Base-by-base conservation (phyloP, 2,329 filamentous ascomycete genomes). In the Pseudogymnoascus sp. region DNA sequence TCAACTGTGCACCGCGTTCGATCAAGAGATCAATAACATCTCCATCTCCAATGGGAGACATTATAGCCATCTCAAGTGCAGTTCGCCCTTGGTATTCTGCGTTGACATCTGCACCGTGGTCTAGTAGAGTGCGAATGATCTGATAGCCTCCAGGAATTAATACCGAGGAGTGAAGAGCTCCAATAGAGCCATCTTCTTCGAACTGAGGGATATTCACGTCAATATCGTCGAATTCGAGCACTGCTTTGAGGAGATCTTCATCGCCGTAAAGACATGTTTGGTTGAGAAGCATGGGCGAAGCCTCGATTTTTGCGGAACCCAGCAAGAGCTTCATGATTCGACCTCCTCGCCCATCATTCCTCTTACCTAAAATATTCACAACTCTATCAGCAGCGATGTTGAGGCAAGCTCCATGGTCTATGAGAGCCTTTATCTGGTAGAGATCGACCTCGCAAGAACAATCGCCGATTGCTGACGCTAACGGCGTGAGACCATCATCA, bases 21-120 rank as follows among this genome's bases (percentile, higher is more conserved):
- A 59, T 39, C 31, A 59, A 41, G 8, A 59, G 33, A 15, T 59
- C 58, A 12, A 59, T 59, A 29, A 59, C 31, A n/a, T 36, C 33
- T 13, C 33, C 58, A 29, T 59, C 58, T 10, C 33, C 33, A 51
- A 51, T 51, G n/a, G 58, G 58, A 5, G 33, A 9, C 36, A 41
- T 41, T n/a, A 59, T 59, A 12, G 58, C 58, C 58, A 59, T n/a
- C 15, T 59, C 58, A 25, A 59, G 58, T 29, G 58, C 33, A 21
- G 10, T 17, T 3, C 33, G 58, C 12, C 17, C 31, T 15, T 41
- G 5, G 15, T n/a, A 41, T 13, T 15, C 35, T 29, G 12, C 31
- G 12, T 39, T 41, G 1, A 59, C 5, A n/a, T 41, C 21, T 15
- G 58, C 58, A 6, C 58, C 31, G 25, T 29, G 9, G 25, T 59